Base-by-base conservation (phyloP, 768 basidiomycete genomes). In the Lactarius pseudohatsudake region DNA sequence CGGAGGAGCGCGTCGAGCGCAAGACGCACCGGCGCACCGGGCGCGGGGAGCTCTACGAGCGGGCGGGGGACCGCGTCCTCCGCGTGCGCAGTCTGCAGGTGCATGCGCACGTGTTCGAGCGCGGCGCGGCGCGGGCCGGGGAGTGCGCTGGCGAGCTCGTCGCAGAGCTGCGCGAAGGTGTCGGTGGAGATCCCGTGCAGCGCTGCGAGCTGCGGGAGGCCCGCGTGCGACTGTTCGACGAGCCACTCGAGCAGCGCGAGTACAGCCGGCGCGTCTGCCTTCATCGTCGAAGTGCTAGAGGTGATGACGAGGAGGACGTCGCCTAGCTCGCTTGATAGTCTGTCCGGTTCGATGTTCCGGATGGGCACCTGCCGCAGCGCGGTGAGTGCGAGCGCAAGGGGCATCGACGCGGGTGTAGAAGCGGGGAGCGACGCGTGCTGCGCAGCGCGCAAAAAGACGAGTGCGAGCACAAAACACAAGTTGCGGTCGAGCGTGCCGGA, bases 181-280 rank as follows among this genome's bases (percentile, higher is more conserved):
- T 83, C 79, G 54, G 74, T 68, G 4, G 83, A 79, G 61, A 89
- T 78, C 10, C 83, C 82, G 13, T 75, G 78, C 10, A 90, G 77
- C 26, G 80, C 79, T n/a, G 74, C 75, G 20, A 84, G 77, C 50
- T 79, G 81, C 56, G 78, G 72, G 8, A 81, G 77, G 6, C 77
- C 77, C 54, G 83, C 81, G 4, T 78, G 74, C 15, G 78, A 71
- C 7, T 59, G 64, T 5, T 61, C 56, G 30, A 69, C 65, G n/a
- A 87, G 77, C 86, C 87, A 89, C 61, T 81, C 77, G n/a, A 90
- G 77, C 1, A 85, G 76, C 4, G 78, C 74, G 20, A 86, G 72
- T 10, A 81, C 66, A 7, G 72, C 72, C 28, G 78, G 77, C 16
- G 84, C 79, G 15, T 69, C 67, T 36, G 43, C 1, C 22, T 1